These are phyloP conservation scores for Beauveria asiatica DNA, from an alignment of 2,329 filamentous ascomycete species.

Conservation along the genomic window DNA sequence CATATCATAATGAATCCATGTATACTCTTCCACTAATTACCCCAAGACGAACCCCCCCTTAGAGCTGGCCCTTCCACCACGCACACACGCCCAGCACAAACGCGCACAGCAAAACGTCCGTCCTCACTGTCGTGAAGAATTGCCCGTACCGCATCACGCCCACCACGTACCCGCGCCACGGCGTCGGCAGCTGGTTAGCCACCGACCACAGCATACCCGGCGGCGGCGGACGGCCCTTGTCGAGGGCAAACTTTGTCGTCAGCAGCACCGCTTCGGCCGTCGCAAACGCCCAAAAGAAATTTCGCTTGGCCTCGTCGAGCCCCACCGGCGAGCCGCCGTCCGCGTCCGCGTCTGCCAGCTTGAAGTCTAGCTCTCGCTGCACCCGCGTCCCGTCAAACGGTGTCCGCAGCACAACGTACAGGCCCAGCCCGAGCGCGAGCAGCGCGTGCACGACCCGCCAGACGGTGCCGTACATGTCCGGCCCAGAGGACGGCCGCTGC, in stretches of 20 bases:
- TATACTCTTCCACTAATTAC: not conserved
- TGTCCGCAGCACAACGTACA: slow-evolving; percentile 61
- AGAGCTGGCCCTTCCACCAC: slow-evolving; percentile 29
- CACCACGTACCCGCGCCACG: slow-evolving; percentile 52
- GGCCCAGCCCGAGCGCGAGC: slow-evolving; percentile 59
- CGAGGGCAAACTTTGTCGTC: slow-evolving; percentile 61
- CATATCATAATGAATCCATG: not conserved
- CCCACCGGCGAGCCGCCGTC: slow-evolving; percentile 9
- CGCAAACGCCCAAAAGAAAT: slow-evolving; percentile 73
- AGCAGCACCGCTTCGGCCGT: slow-evolving; percentile 67
- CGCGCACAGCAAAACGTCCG: slow-evolving; percentile 66
- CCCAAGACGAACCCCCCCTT: not conserved
- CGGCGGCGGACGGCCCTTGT: slow-evolving; percentile 49
- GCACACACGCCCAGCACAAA: slow-evolving; percentile 60
- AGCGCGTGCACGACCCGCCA: slow-evolving; percentile 70
- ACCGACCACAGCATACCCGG: slow-evolving; percentile 56
- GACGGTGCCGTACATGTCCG: slow-evolving; percentile 36
- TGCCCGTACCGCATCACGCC: slow-evolving; percentile 57
- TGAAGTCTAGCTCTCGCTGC: slow-evolving; percentile 41
- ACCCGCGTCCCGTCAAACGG: slow-evolving; percentile 59
- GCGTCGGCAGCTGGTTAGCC: slow-evolving; percentile 56
- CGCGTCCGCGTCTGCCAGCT: slow-evolving; percentile 9
- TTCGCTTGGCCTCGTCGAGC: slow-evolving; percentile 23
- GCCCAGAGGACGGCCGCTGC: slow-evolving; percentile 24
- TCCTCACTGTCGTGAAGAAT: slow-evolving; percentile 63